Percentiles rank a stretch among this genome's conserved stretches.
Evolutionary conservation across 208 protist species (phyloP).

Genomic region (Trypanosoma conorhini): DNA sequence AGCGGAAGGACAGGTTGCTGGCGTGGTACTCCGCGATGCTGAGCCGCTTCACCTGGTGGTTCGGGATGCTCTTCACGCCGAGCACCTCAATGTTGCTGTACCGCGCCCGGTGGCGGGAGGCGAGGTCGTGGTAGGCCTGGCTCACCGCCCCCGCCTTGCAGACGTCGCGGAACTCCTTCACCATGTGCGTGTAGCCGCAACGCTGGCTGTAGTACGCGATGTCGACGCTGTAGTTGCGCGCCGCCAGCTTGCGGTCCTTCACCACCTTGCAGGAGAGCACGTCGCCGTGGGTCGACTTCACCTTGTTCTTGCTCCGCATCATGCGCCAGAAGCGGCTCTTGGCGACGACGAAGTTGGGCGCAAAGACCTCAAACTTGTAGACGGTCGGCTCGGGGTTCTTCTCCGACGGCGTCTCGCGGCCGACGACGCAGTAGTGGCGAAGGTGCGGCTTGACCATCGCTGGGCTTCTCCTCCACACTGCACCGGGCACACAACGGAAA

Average conservation of each 20-base stretch:
- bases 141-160: slow-evolving; percentile 95
- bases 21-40: slow-evolving; percentile 80
- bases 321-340: slow-evolving; percentile 99
- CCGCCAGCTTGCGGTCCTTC: slow-evolving; percentile 95
- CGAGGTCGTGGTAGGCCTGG: slow-evolving; percentile 98
- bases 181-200: slow-evolving; percentile 99
- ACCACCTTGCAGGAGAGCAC: slow-evolving; percentile 93
- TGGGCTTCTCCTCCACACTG: slow-evolving; percentile 18
- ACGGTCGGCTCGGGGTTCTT: slow-evolving; percentile 55
- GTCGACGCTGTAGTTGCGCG: slow-evolving; percentile 99
- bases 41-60: slow-evolving; percentile 75
- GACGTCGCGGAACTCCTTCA: slow-evolving; percentile 99
- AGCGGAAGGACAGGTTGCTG: slow-evolving; percentile 94
- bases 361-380: slow-evolving; percentile 99
- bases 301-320: slow-evolving; percentile 97
- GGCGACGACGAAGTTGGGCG: slow-evolving; percentile 97
- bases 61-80: slow-evolving; percentile 87
- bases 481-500: slow-evolving; percentile 1
- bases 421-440: slow-evolving; percentile 89
- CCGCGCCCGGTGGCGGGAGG: slow-evolving; percentile 96
- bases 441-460: slow-evolving; percentile 87
- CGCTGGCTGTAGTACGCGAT: slow-evolving; percentile 98
- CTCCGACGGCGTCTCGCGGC: slow-evolving; percentile 92
- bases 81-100: slow-evolving; percentile 97
- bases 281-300: slow-evolving; percentile 99